Evolutionary conservation across 805 yeast species (phyloP).

Genomic region (Metschnikowia arizonensis): DNA sequence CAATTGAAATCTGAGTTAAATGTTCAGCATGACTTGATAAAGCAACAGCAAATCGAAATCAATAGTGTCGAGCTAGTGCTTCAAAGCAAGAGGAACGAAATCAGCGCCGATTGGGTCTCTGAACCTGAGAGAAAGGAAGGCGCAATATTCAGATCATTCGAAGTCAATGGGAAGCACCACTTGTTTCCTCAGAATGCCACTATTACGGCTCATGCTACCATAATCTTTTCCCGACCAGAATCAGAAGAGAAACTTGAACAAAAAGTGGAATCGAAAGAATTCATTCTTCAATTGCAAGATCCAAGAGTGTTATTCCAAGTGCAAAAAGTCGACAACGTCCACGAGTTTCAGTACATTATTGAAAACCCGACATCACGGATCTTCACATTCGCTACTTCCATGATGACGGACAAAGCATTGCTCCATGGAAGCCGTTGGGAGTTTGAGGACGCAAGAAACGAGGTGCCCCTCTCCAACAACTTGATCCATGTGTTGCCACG

Average conservation of each 20-base stretch:
- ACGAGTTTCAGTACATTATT: conserved; percentile 45
- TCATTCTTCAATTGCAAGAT: conserved; percentile 59
- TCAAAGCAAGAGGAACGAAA: conserved; percentile 26
- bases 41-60: conserved; percentile 17
- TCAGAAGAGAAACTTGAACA: conserved; percentile 25
- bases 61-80: conserved; percentile 18
- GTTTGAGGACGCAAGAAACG: conserved; percentile 10
- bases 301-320: conserved; percentile 59
- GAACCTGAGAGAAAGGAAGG: background rate
- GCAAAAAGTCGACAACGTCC: conserved; percentile 8
- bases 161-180: conserved; percentile 37
- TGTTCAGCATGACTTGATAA: conserved; percentile 5
- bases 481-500: conserved; percentile 60
- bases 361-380: conserved; percentile 75
- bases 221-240: conserved; percentile 9
- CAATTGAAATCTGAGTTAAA: conserved; percentile 18
- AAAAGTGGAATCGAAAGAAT: conserved; percentile 42
- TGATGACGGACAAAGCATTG: conserved; percentile 13
- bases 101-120: conserved; percentile 19
- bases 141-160: conserved; percentile 21
- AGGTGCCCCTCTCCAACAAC: conserved; percentile 29
- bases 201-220: conserved; percentile 14
- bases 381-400: conserved; percentile 52
- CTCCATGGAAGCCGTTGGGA: conserved; percentile 13
- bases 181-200: conserved; percentile 34